Conservation (phyloP, 2,329 filamentous ascomycete genomes). For the Curvularia spicifera region DNA sequence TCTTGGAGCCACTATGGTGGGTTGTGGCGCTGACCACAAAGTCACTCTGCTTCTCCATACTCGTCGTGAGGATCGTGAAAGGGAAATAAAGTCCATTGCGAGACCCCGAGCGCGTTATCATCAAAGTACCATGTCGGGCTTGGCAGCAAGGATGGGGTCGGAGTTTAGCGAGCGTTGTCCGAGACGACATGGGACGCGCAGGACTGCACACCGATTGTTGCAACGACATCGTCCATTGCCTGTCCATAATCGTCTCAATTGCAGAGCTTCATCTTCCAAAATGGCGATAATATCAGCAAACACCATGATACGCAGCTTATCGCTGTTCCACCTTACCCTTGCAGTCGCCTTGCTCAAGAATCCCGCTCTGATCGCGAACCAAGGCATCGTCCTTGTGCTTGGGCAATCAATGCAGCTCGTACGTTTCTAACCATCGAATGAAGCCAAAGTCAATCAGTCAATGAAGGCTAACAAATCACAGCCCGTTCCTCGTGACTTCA, state of each 20-base stretch:
- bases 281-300: constrained; percentile 85
- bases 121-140: constrained; percentile 8
- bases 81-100: background rate
- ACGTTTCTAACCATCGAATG: constrained; percentile 35
- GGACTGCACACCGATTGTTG: background rate
- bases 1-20: background rate
- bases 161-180: constrained; percentile 9
- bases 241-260: background rate
- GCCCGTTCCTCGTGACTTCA: constrained; percentile 72
- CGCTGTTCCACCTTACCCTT: constrained; percentile 82
- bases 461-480: constrained; percentile 39
- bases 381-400: constrained; percentile 79
- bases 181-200: constrained; percentile 6
- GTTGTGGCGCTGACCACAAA: constrained; percentile 1
- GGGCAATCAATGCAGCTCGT: constrained; percentile 86
- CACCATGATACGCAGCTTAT: constrained; percentile 80
- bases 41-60: constrained; percentile 20
- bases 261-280: constrained; percentile 6
- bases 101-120: background rate
- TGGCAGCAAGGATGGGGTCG: constrained; percentile 15
- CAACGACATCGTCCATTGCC: constrained; percentile 2
- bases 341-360: constrained; percentile 82
- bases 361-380: constrained; percentile 75
- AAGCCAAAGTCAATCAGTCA: background rate
- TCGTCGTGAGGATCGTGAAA: background rate